phyloP scores from a whole-genome alignment of 306 rosid species.

The Cicer pinnatifidum region DNA sequence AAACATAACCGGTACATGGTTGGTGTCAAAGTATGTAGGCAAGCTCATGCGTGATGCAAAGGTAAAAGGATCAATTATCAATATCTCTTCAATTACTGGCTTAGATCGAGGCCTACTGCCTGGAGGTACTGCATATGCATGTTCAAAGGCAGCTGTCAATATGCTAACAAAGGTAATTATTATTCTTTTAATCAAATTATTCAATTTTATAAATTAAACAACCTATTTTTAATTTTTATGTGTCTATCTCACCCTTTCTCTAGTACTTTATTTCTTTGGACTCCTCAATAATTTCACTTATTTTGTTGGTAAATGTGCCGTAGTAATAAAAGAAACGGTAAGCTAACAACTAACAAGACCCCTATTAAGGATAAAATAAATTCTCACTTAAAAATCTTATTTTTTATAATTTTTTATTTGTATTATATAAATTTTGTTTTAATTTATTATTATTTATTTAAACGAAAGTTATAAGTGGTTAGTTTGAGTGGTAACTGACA shows the following conservation, averaged over 20 bases:
- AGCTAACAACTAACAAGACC: no score
- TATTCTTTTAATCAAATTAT: neutral
- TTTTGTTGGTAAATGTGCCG: neutral
- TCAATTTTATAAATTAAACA: neutral
- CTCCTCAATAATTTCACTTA: neutral
- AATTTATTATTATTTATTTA: no score
- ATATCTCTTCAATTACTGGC: constrained; percentile 72
- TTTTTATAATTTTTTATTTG: no score
- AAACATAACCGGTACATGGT: constrained; percentile 68
- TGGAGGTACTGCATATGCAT: constrained; percentile 64
- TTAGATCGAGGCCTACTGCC: constrained; percentile 63
- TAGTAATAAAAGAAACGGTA: no score
- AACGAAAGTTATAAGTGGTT: no score
- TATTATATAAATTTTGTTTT: no score
- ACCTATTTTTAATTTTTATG: neutral
- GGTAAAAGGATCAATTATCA: constrained; percentile 70
- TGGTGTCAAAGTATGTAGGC: constrained; percentile 70
- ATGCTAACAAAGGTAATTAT: constrained; percentile 59
- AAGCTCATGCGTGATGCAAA: constrained; percentile 59
- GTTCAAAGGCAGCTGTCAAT: constrained; percentile 66
- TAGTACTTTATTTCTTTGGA: neutral
- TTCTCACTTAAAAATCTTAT: no score
- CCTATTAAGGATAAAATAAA: no score
- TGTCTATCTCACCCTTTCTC: neutral
- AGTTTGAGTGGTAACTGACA: no score